Evolutionary conservation across 1,139 yeast species (phyloP).

Genomic region (Martiniozyma asiatica): DNA sequence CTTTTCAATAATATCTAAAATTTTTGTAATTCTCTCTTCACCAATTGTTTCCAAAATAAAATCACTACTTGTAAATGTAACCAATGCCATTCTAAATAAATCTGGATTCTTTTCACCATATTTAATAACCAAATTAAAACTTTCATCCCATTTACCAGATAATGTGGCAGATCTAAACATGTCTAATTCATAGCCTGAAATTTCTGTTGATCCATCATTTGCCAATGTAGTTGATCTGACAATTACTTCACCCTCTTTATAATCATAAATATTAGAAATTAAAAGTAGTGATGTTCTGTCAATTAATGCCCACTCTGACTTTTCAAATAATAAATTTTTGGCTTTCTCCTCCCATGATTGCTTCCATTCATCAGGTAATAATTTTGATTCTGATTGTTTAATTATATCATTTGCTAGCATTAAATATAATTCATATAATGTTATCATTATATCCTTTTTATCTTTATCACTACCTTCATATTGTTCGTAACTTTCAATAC

Average conservation of each 20-base stretch:
- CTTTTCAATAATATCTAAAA: constrained; percentile 43
- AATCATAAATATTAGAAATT: constrained; percentile 53
- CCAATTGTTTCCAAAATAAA: constrained; percentile 43
- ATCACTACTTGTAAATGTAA: constrained; percentile 50
- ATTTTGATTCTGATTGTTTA: constrained; percentile 21
- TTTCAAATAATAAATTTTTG: constrained; percentile 27
- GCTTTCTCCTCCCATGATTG: constrained; percentile 62
- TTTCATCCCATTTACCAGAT: constrained; percentile 43
- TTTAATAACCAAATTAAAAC: constrained; percentile 43
- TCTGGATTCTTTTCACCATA: constrained; percentile 55
- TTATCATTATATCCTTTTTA: constrained; percentile 58
- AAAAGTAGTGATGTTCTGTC: constrained; percentile 53
- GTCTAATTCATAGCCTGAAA: constrained; percentile 46
- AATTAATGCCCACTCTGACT: constrained; percentile 23
- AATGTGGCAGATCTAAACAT: constrained; percentile 54
- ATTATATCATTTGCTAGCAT: constrained; percentile 31
- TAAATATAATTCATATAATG: constrained; percentile 74
- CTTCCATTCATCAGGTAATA: constrained; percentile 18
- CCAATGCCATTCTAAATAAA: constrained; percentile 54
- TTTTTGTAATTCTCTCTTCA: constrained; percentile 33
- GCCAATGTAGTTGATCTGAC: constrained; percentile 20
- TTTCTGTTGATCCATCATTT: constrained; percentile 11
- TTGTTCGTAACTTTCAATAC: constrained; percentile 65
- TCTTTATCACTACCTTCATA: constrained; percentile 66
- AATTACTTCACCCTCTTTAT: constrained; percentile 36